Evolutionary conservation across 768 basidiomycete species (phyloP), one percentile per base, ranked within the genome.

Genomic region (Cyathus striatus): DNA sequence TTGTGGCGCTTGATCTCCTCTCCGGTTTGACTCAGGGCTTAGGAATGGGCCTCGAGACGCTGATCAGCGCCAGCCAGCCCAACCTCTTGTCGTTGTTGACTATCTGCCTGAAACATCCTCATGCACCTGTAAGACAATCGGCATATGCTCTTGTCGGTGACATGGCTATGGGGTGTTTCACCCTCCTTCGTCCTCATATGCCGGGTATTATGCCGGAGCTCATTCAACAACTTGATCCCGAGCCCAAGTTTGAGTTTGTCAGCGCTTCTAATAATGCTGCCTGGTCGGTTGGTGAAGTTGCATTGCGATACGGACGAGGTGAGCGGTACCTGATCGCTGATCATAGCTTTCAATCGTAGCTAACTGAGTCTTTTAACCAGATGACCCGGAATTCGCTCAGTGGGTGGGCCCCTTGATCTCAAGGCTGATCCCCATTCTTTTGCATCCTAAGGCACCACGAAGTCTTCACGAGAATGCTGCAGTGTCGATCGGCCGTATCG

Each of bases 201-300:
- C 77, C 90, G 1, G 79, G 80, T 22, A 86, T 99, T 60, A 93
- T 98, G 88, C 73, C 80, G 13, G 88, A 93, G 58, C 75, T 99
- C 42, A 87, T 89, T 48, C 66, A 76, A 30, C 94, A 98, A 55
- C 86, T 99, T 41, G 88, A 93, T 48, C 87, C 89, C 4, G 90
- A 95, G 56, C 96, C 95, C 1, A 89, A 90, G 54, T 75, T 86
- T 23, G 94, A 97, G 62, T 92, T 93, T 56, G 82, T 98, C 49
- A 94, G 91, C 51, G 96, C 95, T 4, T 94, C 91, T 61, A 99
- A 99, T 65, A 99, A 99, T 58, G 96, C 96, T 7, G 95, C 95
- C 1, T 99, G 96, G 96, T 93, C 92, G n/a, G 93, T 96, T 22
- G 96, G 96, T 34, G 96, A 99, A 64, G 91, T 99, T 23, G 91